Evolutionary conservation across 108 stramenopile genomes (phyloP), one percentile per base, ranked within the genome.

Genomic region (Chaetoceros muelleri): DNA sequence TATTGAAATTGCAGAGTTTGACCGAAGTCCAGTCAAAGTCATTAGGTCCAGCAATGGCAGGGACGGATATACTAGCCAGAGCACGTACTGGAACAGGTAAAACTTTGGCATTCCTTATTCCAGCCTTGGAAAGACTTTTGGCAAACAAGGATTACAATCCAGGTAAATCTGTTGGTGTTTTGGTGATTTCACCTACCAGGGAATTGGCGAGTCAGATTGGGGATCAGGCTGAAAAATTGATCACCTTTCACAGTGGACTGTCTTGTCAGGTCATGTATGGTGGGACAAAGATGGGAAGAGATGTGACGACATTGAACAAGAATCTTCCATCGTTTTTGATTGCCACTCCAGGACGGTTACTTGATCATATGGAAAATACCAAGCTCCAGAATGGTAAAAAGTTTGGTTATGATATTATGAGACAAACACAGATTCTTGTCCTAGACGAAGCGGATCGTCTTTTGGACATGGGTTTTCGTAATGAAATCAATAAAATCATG

Each of bases 401-500:
- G 54, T 75, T 80, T 56, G 28, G 60, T 2, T 45, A 47, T 16
- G 66, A 67, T 24, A 66, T 82, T 26, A 45, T 79, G 28, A 44
- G 48, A 0, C 62, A 64, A n/a, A 74, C 79, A 22, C 61, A 73
- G 16, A 69, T 79, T 48, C 61, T 96, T 8, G 79, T 97, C 18
- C 62, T 97, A 40, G 98, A 99, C 71, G 98, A 99, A 69, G 85
- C 92, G 0, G 98, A 99, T 71, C 84, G 79, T 45, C 72, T 98
- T 7, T 67, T 96, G 27, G 95, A 95, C 45, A 80, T 95, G 81
- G 93, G 93, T 10, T 96, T 96, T 72, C 74, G 72, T 28, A 70
- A 76, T 3, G 95, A 94, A 25, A 94, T 91, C 55, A 57, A 72
- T 30, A 54, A 62, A 47, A 95, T 98, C 48, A 60, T 94, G 34